Conservation (phyloP, 2,329 filamentous ascomycete species). For the Kalaharituber pfeilii region DNA sequence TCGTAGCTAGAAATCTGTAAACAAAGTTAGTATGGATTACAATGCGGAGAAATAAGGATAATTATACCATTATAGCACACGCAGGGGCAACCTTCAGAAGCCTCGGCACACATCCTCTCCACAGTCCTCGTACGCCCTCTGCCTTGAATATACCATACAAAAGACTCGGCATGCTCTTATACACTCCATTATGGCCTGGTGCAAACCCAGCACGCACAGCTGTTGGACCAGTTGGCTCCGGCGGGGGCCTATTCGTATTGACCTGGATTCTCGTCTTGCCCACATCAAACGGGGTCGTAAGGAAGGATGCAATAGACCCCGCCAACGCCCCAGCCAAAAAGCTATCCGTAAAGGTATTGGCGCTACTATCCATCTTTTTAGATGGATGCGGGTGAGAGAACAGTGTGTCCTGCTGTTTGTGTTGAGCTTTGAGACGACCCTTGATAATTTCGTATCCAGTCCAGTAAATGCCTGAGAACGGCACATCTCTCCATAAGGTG, state of each 20-base stretch:
- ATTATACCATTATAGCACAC: conserved; percentile 95
- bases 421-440: conserved; percentile 33
- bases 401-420: conserved; percentile 24
- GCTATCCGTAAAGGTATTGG: conserved; percentile 60
- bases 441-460: conserved; percentile 82
- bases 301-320: conserved; percentile 66
- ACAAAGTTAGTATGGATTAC: neutral
- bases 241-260: conserved; percentile 25
- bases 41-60: neutral
- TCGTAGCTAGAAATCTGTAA: conserved; percentile 51
- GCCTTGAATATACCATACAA: conserved; percentile 80
- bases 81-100: conserved; percentile 90
- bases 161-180: conserved; percentile 61
- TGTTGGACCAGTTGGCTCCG: conserved; percentile 24
- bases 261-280: conserved; percentile 92
- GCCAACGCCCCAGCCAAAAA: conserved; percentile 73
- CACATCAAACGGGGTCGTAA: conserved; percentile 92
- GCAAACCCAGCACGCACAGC: conserved; percentile 24
- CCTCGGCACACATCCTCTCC: conserved; percentile 78
- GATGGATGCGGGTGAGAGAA: conserved; percentile 38
- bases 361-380: conserved; percentile 32
- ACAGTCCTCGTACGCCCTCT: conserved; percentile 65
- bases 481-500: conserved; percentile 91
- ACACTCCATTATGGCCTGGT: conserved; percentile 40
- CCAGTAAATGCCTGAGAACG: conserved; percentile 96